Conservation (phyloP, 78 protist genomes). For the Isochrysis galbana region DNA sequence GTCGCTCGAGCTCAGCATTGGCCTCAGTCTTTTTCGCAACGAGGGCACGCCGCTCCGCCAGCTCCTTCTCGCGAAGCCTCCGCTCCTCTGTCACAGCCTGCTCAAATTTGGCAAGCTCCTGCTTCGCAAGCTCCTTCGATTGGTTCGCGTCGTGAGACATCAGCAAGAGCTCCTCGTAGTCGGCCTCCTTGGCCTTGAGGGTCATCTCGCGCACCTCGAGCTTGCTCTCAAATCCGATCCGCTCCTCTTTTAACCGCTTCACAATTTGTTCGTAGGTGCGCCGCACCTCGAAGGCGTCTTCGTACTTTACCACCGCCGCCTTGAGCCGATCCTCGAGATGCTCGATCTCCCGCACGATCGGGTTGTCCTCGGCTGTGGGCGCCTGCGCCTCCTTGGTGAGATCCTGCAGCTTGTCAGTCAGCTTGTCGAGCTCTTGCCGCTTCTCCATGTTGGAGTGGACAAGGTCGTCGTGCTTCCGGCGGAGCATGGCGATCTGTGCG, state of each 20-base stretch:
- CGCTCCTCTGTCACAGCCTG: neutral
- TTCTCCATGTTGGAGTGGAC: neutral
- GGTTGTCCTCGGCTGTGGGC: too few relatives aligned
- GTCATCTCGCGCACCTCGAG: slow-evolving; percentile 45
- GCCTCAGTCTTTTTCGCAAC: slow-evolving; percentile 44
- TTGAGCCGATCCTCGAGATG: slow-evolving; percentile 45
- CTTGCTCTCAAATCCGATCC: slow-evolving; percentile 40
- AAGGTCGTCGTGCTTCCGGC: slow-evolving; percentile 5
- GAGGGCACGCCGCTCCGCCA: slow-evolving; percentile 14
- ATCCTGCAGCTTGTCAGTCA: neutral
- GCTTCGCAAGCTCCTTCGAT: slow-evolving; percentile 39
- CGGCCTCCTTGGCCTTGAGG: slow-evolving; percentile 34
- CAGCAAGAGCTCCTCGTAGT: slow-evolving; percentile 40
- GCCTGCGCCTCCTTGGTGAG: neutral
- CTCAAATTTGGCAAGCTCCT: slow-evolving; percentile 49
- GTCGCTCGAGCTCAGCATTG: slow-evolving; percentile 47
- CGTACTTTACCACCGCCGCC: slow-evolving; percentile 54
- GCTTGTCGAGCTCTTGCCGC: neutral
- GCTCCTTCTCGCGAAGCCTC: neutral
- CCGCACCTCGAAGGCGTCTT: slow-evolving; percentile 56
- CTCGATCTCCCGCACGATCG: too few relatives aligned
- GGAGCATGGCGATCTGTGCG: neutral
- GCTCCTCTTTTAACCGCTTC: slow-evolving; percentile 62
- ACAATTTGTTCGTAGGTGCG: slow-evolving; percentile 67
- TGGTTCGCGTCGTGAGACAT: slow-evolving; percentile 60